phyloP scores from a whole-genome alignment of 768 basidiomycete genomes.

The Pleurotus ostreatus region DNA sequence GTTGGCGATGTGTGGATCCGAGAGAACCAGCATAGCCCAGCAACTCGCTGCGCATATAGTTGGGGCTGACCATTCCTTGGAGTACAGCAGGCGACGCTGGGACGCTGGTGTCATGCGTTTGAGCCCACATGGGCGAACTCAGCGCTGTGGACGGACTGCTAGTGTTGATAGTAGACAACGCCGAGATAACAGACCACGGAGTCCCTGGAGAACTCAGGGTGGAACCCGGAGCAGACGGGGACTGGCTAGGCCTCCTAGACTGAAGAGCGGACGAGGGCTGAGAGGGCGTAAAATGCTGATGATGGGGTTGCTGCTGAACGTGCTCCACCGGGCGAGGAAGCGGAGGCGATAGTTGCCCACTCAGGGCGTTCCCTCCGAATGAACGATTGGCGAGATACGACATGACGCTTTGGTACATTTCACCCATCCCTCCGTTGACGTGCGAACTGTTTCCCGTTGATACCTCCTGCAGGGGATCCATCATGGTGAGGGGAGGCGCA shows the following conservation, averaged over 20 bases:
- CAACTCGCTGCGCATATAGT: background rate
- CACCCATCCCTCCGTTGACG: constrained; percentile 14
- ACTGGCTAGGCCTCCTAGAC: background rate
- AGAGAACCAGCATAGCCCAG: constrained; percentile 1
- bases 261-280: background rate
- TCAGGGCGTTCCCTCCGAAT: constrained; percentile 6
- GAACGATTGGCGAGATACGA: constrained; percentile 18
- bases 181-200: background rate
- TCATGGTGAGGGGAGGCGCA: background rate
- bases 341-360: background rate
- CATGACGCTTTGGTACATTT: constrained; percentile 20
- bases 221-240: background rate
- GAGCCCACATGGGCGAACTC: background rate
- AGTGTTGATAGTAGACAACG: background rate
- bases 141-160: background rate
- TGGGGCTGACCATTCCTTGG: background rate
- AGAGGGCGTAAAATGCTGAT: background rate
- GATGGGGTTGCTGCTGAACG: background rate
- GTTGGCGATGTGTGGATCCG: background rate
- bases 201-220: background rate
- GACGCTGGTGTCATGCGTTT: background rate
- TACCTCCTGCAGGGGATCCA: background rate
- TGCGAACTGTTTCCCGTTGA: background rate
- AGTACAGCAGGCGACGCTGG: background rate
- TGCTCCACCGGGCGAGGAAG: background rate